These are phyloP conservation scores for Cucumis cinereus DNA, from an alignment of 306 rosid species.

Conservation along the genomic window DNA sequence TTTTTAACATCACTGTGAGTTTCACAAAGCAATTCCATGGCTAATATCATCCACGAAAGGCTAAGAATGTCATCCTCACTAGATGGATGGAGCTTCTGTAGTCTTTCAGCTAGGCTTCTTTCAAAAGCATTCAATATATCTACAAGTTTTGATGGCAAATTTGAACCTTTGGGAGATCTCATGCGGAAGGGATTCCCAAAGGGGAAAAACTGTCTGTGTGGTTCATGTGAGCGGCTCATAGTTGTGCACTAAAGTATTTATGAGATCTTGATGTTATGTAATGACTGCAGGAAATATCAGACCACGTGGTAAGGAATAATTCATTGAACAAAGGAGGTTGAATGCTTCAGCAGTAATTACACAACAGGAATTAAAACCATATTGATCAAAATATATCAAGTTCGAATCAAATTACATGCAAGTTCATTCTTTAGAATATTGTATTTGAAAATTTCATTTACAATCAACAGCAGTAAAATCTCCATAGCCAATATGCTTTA, in stretches of 20 bases:
- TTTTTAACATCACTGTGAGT: conserved; percentile 40
- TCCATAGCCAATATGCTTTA: not conserved
- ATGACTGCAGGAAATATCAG: conserved; percentile 19
- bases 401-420: not conserved
- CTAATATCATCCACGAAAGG: conserved; percentile 70
- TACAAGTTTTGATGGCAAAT: conserved; percentile 31
- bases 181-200: conserved; percentile 73
- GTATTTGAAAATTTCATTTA: not conserved
- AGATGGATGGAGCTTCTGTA: conserved; percentile 44
- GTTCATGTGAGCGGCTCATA: conserved; percentile 61
- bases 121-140: conserved; percentile 44
- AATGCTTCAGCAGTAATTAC: not conserved
- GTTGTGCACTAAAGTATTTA: not conserved
- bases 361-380: not conserved
- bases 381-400: not conserved
- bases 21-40: conserved; percentile 56
- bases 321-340: not conserved
- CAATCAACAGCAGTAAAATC: conserved; percentile 1
- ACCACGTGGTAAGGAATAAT: not conserved
- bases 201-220: conserved; percentile 48
- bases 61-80: conserved; percentile 55
- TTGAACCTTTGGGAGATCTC: conserved; percentile 48
- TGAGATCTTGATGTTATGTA: not conserved
- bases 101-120: conserved; percentile 44
- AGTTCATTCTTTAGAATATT: not conserved